These are phyloP conservation scores for Saposhnikovia divaricata DNA, from an alignment of 129 eudicot genomes.

Conservation along the genomic window DNA sequence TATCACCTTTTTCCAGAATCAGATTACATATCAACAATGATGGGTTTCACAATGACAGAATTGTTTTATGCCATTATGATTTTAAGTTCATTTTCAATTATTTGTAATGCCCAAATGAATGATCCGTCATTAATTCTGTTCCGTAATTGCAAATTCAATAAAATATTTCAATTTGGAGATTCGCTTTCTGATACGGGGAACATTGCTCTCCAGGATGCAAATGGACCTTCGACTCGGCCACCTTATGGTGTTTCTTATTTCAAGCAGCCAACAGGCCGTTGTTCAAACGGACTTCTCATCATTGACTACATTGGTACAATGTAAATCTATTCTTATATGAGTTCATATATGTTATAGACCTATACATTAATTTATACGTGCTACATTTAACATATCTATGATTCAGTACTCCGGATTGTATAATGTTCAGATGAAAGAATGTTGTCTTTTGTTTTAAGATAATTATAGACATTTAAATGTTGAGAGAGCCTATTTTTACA, in stretches of 20 bases:
- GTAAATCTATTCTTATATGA: neutral
- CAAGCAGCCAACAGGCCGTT: conserved; percentile 21
- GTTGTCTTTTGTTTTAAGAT: neutral
- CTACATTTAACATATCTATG: too few species aligned
- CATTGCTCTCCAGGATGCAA: neutral
- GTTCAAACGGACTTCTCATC: conserved; percentile 22
- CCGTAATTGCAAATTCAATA: neutral
- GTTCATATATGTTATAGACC: neutral
- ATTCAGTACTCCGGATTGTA: too few species aligned
- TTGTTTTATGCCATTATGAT: neutral
- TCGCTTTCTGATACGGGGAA: conserved; percentile 25
- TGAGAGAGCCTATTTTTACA: too few species aligned
- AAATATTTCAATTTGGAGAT: conserved; percentile 28
- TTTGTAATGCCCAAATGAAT: neutral
- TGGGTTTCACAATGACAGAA: neutral
- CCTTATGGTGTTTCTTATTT: conserved; percentile 8
- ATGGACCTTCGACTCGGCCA: neutral
- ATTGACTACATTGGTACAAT: conserved; percentile 18
- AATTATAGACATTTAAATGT: neutral
- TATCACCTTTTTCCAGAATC: too few species aligned
- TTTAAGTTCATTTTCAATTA: neutral
- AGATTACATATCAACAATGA: neutral
- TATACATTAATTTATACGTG: neutral
- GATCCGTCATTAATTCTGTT: neutral
- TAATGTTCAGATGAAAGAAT: too few species aligned